phyloP scores from a whole-genome alignment of 1,284 basidiomycete genomes.

The Cerioporus squamosus region DNA sequence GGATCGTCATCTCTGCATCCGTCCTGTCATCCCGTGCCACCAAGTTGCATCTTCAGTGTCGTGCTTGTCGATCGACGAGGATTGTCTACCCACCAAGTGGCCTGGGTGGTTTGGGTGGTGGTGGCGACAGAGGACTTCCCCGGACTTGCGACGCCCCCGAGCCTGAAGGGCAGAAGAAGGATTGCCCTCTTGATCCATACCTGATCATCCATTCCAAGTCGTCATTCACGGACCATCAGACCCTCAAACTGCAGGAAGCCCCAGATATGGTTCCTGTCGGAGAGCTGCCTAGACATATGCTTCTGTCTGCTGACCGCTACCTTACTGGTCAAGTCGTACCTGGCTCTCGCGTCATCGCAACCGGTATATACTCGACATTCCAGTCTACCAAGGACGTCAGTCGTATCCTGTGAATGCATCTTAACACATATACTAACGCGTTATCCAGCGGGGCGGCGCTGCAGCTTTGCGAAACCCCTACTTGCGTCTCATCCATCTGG shows the following conservation, averaged over 20 bases:
- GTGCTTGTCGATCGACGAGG: constrained; percentile 87
- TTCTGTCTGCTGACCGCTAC: constrained; percentile 90
- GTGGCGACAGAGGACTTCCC: constrained; percentile 82
- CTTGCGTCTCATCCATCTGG: constrained; percentile 91
- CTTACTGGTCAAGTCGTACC: constrained; percentile 93
- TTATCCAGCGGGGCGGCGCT: constrained; percentile 69
- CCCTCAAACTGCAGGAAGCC: constrained; percentile 96
- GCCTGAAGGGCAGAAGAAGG: constrained; percentile 81
- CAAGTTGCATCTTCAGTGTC: constrained; percentile 91
- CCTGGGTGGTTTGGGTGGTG: constrained; percentile 84
- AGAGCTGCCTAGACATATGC: constrained; percentile 95
- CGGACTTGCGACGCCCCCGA: constrained; percentile 82
- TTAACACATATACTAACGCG: neutral
- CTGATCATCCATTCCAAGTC: constrained; percentile 96
- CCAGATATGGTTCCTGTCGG: constrained; percentile 99
- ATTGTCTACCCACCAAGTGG: constrained; percentile 82
- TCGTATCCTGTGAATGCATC: constrained; percentile 6
- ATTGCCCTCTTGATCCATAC: constrained; percentile 96
- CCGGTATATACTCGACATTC: constrained; percentile 97
- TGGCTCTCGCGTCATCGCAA: constrained; percentile 92
- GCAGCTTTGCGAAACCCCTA: constrained; percentile 94
- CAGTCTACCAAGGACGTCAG: constrained; percentile 82
- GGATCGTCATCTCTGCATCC: constrained; percentile 98
- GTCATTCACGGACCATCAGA: constrained; percentile 94
- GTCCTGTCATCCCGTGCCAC: constrained; percentile 93